Percentiles rank a stretch among this genome's conserved stretches.
Conservation (phyloP, 192 early-diverging fungal species). For the Podila clonocystis region DNA sequence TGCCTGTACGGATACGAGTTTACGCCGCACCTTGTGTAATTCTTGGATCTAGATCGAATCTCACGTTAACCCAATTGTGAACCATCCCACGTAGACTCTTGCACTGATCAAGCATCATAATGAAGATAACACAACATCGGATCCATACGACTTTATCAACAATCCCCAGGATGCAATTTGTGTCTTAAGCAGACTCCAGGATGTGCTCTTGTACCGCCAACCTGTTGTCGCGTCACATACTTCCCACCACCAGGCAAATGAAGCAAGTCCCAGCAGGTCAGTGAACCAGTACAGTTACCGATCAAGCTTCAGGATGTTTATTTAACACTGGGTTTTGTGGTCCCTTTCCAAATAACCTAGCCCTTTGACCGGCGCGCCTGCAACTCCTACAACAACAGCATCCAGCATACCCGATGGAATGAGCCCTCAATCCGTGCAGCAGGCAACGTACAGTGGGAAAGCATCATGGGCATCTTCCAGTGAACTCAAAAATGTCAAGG, state of each 20-base stretch:
- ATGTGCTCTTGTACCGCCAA: constrained; percentile 73
- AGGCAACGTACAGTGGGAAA: constrained; percentile 80
- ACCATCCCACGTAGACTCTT: background rate
- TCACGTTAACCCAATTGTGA: constrained; percentile 16
- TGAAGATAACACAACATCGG: constrained; percentile 50
- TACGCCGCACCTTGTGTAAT: background rate
- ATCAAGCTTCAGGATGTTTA: background rate
- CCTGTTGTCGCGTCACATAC: constrained; percentile 17
- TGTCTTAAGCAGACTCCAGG: constrained; percentile 65
- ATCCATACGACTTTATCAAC: constrained; percentile 67
- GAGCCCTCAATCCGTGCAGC: constrained; percentile 58
- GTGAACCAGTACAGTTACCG: background rate
- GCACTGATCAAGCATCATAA: constrained; percentile 53
- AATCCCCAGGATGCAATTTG: constrained; percentile 63
- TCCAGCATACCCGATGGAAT: constrained; percentile 64
- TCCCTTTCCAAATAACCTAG: background rate
- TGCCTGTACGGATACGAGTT: constrained; percentile 65
- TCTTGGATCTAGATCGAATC: constrained; percentile 34
- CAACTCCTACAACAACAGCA: constrained; percentile 1
- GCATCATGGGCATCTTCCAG: constrained; percentile 66
- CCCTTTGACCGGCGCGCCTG: constrained; percentile 11
- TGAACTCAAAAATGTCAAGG: constrained; percentile 50
- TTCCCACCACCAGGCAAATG: background rate
- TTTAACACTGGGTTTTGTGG: background rate
- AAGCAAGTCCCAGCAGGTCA: constrained; percentile 15